These are phyloP conservation scores for Globisporangium cederbergense DNA, from an alignment of 352 stramenopile genomes.

Conservation along the genomic window DNA sequence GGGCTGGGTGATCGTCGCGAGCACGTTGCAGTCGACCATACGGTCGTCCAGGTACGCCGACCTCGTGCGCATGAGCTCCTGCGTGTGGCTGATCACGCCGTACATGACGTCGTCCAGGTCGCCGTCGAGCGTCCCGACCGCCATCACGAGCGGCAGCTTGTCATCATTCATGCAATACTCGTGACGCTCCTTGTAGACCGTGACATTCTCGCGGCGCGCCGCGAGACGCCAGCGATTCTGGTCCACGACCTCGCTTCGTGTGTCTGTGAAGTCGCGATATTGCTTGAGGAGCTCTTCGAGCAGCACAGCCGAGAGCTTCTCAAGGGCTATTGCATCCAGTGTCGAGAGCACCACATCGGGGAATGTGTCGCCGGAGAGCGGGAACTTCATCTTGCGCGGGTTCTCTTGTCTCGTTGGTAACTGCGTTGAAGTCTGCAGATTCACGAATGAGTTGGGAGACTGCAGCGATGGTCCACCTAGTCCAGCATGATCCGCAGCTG, in stretches of 20 bases:
- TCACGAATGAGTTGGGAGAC: neutral
- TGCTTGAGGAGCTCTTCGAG: slow-evolving; percentile 6
- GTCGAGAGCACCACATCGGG: neutral
- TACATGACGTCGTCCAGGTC: slow-evolving; percentile 34
- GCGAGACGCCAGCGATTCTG: slow-evolving; percentile 2
- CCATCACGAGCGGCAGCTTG: slow-evolving; percentile 17
- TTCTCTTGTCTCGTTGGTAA: neutral
- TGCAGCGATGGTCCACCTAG: too few species aligned
- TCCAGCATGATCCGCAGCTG: too few species aligned
- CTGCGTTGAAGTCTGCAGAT: neutral
- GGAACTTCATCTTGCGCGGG: slow-evolving; percentile 4
- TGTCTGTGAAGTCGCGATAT: slow-evolving; percentile 9
- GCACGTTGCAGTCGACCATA: slow-evolving; percentile 24
- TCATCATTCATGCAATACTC: neutral
- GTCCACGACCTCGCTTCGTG: neutral
- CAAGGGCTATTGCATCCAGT: neutral
- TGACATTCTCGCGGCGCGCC: slow-evolving; percentile 9
- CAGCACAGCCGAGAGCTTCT: neutral
- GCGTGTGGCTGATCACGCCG: slow-evolving; percentile 26
- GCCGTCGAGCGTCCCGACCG: slow-evolving; percentile 21
- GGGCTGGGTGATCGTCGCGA: slow-evolving; percentile 27
- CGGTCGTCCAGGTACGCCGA: slow-evolving; percentile 29
- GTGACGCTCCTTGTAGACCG: slow-evolving; percentile 11
- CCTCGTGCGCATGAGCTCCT: slow-evolving; percentile 27
- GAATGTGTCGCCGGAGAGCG: slow-evolving; percentile 1